Evolutionary conservation across 257 asterid genomes (phyloP), one percentile per base, ranked within the genome.

Genomic region (Solanum sejunctum): DNA sequence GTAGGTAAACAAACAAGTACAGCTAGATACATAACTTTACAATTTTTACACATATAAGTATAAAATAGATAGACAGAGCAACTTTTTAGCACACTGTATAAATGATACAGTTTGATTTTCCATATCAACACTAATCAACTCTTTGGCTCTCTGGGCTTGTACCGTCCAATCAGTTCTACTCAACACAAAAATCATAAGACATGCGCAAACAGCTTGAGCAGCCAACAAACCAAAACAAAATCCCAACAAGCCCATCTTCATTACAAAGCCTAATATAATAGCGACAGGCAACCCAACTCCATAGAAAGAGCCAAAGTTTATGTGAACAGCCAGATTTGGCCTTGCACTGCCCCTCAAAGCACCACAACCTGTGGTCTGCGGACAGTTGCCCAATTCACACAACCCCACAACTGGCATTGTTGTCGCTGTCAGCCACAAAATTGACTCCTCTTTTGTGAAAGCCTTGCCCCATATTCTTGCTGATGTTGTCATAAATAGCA

Each of bases 381-480:
- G 94, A 84, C 92, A 91, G 92, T 92, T 92, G 2, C 97, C 97
- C 51, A 94, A 89, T 89, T 94, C 98, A 58, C 97, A 92, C 63
- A 94, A 90, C 49, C 93, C 97, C 82, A 92, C 90, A 72, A 92
- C 90, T 69, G 96, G 93, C 92, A 93, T 86, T 1, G 90, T 83
- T 32, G 86, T 77, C 8, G 95, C 90, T 12, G 92, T 88, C 57
- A 94, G 71, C 8, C 64, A 70, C 41, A 88, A 49, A n/a, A 90
- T 85, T 2, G 88, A 85, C 20, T 75, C 90, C 16, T 91, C 97
- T 1, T 72, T 73, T 10, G 97, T 94, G 71, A 88, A 93, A 18
- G 85, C 85, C 39, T 84, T 66, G 12, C 90, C 97, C 94, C 95
- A 94, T 39, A 41, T 10, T 23, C 55, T 81, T 36, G 87, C 66